phyloP scores from a whole-genome alignment of 441 rosid genomes.

The Biscutella auriculata region DNA sequence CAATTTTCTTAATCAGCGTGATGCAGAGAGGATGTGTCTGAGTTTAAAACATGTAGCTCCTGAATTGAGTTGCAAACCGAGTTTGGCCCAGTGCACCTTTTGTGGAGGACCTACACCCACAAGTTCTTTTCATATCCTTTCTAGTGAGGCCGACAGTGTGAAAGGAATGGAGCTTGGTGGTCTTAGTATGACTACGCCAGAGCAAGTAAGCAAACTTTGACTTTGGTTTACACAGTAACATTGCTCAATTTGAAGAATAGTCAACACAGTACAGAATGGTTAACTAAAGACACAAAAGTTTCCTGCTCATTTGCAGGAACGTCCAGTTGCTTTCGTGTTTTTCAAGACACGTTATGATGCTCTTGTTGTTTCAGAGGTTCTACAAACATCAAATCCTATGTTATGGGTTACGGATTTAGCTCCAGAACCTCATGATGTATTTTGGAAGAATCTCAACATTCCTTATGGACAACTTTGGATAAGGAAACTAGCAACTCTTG shows the following conservation, averaged over 20 bases:
- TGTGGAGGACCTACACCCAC: conserved; percentile 39
- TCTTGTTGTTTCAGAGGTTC: conserved; percentile 62
- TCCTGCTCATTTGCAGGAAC: conserved; percentile 17
- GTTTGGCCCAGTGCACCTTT: conserved; percentile 32
- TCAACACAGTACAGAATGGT: neutral
- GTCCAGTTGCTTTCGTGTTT: conserved; percentile 83
- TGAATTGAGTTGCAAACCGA: conserved; percentile 28
- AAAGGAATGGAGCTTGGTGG: conserved; percentile 30
- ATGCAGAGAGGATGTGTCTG: conserved; percentile 64
- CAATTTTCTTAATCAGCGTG: conserved; percentile 33
- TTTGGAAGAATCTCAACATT: conserved; percentile 80
- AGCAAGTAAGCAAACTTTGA: too few relatives aligned
- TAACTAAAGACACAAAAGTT: neutral
- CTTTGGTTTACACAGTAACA: too few relatives aligned
- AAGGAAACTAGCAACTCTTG: conserved; percentile 51
- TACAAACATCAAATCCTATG: conserved; percentile 87
- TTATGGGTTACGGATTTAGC: conserved; percentile 83
- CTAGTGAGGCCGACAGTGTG: conserved; percentile 34
- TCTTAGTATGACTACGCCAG: conserved; percentile 28
- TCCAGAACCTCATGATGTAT: conserved; percentile 88
- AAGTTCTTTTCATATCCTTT: conserved; percentile 52
- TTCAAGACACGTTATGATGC: conserved; percentile 83
- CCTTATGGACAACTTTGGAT: conserved; percentile 87
- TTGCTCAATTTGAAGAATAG: neutral
- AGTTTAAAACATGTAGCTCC: conserved; percentile 32